These are phyloP conservation scores for Butyriboletus loyo DNA, from an alignment of 768 basidiomycete species.

Conservation along the genomic window DNA sequence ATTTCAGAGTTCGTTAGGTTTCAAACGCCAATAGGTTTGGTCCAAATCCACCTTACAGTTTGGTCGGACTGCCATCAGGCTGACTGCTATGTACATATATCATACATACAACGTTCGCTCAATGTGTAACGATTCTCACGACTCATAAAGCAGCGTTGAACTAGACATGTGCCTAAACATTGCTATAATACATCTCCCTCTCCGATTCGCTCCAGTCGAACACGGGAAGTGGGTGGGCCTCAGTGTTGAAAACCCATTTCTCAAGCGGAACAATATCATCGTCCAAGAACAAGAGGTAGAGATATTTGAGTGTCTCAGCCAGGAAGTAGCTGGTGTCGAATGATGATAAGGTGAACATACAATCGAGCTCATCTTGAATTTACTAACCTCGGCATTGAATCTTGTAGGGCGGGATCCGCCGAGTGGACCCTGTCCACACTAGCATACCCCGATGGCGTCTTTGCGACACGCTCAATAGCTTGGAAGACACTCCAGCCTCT, in stretches of 20 bases:
- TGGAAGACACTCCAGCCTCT: constrained; percentile 71
- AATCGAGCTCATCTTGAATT: not conserved
- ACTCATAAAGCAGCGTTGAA: too few relatives aligned
- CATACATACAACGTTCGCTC: not conserved
- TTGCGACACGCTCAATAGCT: constrained; percentile 58
- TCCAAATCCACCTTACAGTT: too few relatives aligned
- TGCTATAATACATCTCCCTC: constrained; percentile 34
- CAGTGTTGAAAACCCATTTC: constrained; percentile 63
- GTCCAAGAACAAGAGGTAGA: constrained; percentile 66
- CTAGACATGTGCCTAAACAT: not conserved
- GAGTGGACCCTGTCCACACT: constrained; percentile 49
- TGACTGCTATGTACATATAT: too few relatives aligned
- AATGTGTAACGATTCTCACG: not conserved
- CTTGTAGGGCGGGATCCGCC: constrained; percentile 36
- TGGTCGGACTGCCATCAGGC: too few relatives aligned
- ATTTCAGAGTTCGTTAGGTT: too few relatives aligned
- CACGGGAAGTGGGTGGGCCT: constrained; percentile 76
- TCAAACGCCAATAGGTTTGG: too few relatives aligned
- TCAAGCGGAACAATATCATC: constrained; percentile 55
- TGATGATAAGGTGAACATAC: not conserved
- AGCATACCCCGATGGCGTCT: constrained; percentile 61
- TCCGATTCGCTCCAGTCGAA: constrained; percentile 61
- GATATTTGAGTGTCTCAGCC: constrained; percentile 67
- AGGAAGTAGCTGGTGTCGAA: constrained; percentile 43
- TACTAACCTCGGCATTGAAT: constrained; percentile 74